These are phyloP conservation scores for Spathaspora girioi DNA, from an alignment of 805 yeast species.

Conservation along the genomic window DNA sequence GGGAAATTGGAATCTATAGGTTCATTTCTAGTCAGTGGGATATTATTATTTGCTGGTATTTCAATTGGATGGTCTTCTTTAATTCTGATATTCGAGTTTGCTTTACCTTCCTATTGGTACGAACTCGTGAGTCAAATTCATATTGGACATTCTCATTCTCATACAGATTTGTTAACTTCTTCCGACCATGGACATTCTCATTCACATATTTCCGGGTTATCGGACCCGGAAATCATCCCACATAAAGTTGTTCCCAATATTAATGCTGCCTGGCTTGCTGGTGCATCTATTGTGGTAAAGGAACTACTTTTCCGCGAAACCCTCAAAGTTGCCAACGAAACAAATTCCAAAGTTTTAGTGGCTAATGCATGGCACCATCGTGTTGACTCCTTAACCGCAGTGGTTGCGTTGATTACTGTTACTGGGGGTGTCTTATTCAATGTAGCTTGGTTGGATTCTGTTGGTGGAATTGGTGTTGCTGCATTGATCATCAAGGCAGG, in stretches of 20 bases:
- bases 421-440: constrained; percentile 77
- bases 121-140: constrained; percentile 51
- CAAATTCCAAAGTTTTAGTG: constrained; percentile 82
- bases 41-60: constrained; percentile 81
- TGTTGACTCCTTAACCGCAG: constrained; percentile 87
- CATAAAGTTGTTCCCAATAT: constrained; percentile 46
- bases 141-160: constrained; percentile 52
- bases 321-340: constrained; percentile 66
- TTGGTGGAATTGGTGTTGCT: constrained; percentile 89
- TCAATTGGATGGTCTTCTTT: constrained; percentile 88
- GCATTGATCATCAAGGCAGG: constrained; percentile 82
- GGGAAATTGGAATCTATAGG: constrained; percentile 95
- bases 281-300: constrained; percentile 79
- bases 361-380: constrained; percentile 99
- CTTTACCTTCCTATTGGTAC: constrained; percentile 58
- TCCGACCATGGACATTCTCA: constrained; percentile 19
- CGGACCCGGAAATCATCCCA: constrained; percentile 10
- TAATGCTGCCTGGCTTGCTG: constrained; percentile 96
- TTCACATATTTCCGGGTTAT: constrained; percentile 22
- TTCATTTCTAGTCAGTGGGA: constrained; percentile 79
- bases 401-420: constrained; percentile 86
- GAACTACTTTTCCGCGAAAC: constrained; percentile 88
- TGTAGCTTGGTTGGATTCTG: constrained; percentile 82
- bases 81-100: constrained; percentile 61
- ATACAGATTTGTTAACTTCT: constrained; percentile 18